Percentiles rank a stretch among this genome's conserved stretches.
These are phyloP conservation scores for Gliomastix tumulicola DNA, from an alignment of 2,329 filamentous ascomycete genomes.

Conservation along the genomic window DNA sequence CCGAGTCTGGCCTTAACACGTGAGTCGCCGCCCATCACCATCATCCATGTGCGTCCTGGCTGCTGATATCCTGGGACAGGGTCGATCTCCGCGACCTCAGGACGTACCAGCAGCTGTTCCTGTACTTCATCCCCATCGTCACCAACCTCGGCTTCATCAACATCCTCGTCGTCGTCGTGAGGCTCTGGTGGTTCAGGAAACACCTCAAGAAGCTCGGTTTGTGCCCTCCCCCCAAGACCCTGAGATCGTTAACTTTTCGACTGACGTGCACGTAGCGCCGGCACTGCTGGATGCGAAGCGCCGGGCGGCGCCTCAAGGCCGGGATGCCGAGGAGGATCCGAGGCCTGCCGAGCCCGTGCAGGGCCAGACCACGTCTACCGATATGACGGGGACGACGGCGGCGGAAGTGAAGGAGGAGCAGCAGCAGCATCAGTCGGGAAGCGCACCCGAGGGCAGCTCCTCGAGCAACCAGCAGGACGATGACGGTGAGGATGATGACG, in stretches of 20 bases:
- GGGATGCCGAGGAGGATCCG: too few species aligned
- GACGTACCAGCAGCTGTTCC: constrained; percentile 42
- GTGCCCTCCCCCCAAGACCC: too few species aligned
- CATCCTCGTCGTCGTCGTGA: constrained; percentile 36
- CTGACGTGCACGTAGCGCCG: too few species aligned
- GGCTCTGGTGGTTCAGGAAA: constrained; percentile 41
- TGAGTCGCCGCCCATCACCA: constrained; percentile 15
- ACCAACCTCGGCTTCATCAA: constrained; percentile 43
- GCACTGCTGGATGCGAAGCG: too few species aligned
- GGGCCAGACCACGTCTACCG: too few species aligned
- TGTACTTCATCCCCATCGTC: constrained; percentile 42
- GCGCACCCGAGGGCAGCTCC: too few species aligned
- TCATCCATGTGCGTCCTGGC: neutral
- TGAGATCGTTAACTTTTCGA: too few species aligned
- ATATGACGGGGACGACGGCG: too few species aligned
- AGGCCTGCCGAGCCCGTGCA: too few species aligned
- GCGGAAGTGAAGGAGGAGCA: neutral
- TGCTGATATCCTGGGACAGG: constrained; percentile 16
- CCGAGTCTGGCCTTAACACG: constrained; percentile 44
- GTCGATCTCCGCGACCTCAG: constrained; percentile 40
- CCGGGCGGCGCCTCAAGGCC: too few species aligned
- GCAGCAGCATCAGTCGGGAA: neutral
- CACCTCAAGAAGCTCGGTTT: constrained; percentile 29
- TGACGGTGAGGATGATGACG: neutral
- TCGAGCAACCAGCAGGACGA: neutral